phyloP scores from a whole-genome alignment of 805 yeast species.

The Barnettozyma salicaria region DNA sequence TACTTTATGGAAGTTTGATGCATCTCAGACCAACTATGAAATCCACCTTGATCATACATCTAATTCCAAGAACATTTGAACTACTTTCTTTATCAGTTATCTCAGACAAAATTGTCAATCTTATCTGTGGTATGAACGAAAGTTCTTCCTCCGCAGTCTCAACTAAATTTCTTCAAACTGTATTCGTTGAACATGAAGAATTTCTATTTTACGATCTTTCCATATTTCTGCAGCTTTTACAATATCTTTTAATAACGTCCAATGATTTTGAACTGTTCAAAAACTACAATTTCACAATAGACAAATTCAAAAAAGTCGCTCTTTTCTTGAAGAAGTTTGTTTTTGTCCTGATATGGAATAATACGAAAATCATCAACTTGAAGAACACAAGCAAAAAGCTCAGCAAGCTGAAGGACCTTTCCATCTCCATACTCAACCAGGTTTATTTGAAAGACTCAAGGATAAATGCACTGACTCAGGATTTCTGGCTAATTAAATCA shows the following conservation, averaged over 20 bases:
- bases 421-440: slow-evolving; percentile 55
- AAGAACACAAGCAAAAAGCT: slow-evolving; percentile 6
- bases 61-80: slow-evolving; percentile 35
- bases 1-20: slow-evolving; percentile 29
- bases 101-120: slow-evolving; percentile 16
- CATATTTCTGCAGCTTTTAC: slow-evolving; percentile 53
- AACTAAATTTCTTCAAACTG: background rate
- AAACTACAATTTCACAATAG: slow-evolving; percentile 33
- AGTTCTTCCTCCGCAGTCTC: slow-evolving; percentile 9
- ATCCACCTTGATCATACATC: slow-evolving; percentile 35
- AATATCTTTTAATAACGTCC: slow-evolving; percentile 61
- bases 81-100: slow-evolving; percentile 30
- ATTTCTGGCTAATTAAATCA: slow-evolving; percentile 47
- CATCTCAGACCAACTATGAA: slow-evolving; percentile 34
- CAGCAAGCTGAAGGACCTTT: slow-evolving; percentile 27
- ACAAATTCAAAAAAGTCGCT: slow-evolving; percentile 36
- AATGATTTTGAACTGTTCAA: slow-evolving; percentile 56
- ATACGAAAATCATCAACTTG: slow-evolving; percentile 8
- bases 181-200: slow-evolving; percentile 8
- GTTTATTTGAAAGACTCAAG: slow-evolving; percentile 63
- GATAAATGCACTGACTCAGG: slow-evolving; percentile 41
- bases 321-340: slow-evolving; percentile 45
- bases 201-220: slow-evolving; percentile 33
- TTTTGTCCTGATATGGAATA: slow-evolving; percentile 42
- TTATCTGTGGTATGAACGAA: slow-evolving; percentile 8